phyloP scores from a whole-genome alignment of 2,329 filamentous ascomycete species.

The Aspergillus tanneri region DNA sequence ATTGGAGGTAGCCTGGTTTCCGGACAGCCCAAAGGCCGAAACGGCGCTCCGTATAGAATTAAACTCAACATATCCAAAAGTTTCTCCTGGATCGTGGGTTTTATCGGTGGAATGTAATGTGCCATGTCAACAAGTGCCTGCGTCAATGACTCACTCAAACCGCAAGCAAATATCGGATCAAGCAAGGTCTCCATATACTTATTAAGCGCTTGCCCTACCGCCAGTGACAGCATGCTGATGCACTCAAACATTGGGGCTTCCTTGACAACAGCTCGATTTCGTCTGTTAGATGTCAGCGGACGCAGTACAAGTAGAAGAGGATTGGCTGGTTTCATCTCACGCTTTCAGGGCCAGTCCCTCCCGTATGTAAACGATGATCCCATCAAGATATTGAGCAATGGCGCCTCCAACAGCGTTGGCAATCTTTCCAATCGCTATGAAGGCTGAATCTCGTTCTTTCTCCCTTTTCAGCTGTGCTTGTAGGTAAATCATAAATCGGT shows the following conservation, averaged over 20 bases:
- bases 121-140: constrained; percentile 98
- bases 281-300: constrained; percentile 40
- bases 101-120: constrained; percentile 95
- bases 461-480: constrained; percentile 92
- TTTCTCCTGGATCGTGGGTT: constrained; percentile 88
- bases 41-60: constrained; percentile 87
- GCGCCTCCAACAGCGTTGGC: constrained; percentile 94
- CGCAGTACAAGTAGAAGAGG: constrained; percentile 8
- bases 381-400: constrained; percentile 92
- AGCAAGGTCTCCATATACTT: constrained; percentile 97
- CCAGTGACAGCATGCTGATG: constrained; percentile 92
- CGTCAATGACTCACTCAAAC: constrained; percentile 87
- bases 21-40: constrained; percentile 87
- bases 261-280: constrained; percentile 57
- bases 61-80: constrained; percentile 92
- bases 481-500: constrained; percentile 96
- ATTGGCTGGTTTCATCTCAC: constrained; percentile 32
- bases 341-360: constrained; percentile 85
- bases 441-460: constrained; percentile 90
- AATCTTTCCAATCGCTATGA: constrained; percentile 92
- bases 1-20: constrained; percentile 79
- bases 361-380: constrained; percentile 87
- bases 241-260: constrained; percentile 89
- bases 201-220: constrained; percentile 92
- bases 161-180: constrained; percentile 95